Evolutionary conservation across 257 asterid species (phyloP).

Genomic region (Gentiana macrophylla): DNA sequence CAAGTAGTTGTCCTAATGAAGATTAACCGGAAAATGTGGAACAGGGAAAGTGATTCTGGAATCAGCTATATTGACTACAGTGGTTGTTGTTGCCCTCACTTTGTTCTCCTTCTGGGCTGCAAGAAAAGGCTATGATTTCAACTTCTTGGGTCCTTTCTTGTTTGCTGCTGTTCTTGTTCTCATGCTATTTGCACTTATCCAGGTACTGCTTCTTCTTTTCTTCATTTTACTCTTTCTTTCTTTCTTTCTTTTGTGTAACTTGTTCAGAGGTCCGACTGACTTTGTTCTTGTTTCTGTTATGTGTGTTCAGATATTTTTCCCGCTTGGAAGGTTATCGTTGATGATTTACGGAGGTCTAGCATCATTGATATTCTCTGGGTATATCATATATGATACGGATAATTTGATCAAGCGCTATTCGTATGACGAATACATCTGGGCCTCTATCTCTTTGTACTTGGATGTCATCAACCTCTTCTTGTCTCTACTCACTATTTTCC

Average conservation of each 20-base stretch:
- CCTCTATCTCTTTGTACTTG: constrained; percentile 36
- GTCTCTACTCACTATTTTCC: constrained; percentile 18
- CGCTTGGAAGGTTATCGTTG: constrained; percentile 29
- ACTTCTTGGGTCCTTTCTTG: constrained; percentile 42
- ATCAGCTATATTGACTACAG: constrained; percentile 32
- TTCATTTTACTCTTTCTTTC: not conserved
- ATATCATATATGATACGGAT: constrained; percentile 41
- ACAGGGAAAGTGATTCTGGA: constrained; percentile 45
- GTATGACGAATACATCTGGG: constrained; percentile 56
- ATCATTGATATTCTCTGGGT: constrained; percentile 32
- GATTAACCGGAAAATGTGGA: not conserved
- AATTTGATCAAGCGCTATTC: constrained; percentile 35
- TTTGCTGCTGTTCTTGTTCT: constrained; percentile 28
- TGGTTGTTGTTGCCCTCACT: constrained; percentile 45
- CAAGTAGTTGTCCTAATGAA: too few species aligned
- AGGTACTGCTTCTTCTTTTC: constrained; percentile 23
- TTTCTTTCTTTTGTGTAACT: too few species aligned
- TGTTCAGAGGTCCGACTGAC: too few species aligned
- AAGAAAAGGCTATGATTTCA: constrained; percentile 47
- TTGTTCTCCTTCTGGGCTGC: constrained; percentile 76
- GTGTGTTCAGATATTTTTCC: constrained; percentile 39
- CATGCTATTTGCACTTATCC: constrained; percentile 25
- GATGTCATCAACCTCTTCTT: constrained; percentile 47
- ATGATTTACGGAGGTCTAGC: constrained; percentile 31
- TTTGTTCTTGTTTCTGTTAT: not conserved